phyloP scores from a whole-genome alignment of 306 rosid genomes.

The Rubus idaeus region DNA sequence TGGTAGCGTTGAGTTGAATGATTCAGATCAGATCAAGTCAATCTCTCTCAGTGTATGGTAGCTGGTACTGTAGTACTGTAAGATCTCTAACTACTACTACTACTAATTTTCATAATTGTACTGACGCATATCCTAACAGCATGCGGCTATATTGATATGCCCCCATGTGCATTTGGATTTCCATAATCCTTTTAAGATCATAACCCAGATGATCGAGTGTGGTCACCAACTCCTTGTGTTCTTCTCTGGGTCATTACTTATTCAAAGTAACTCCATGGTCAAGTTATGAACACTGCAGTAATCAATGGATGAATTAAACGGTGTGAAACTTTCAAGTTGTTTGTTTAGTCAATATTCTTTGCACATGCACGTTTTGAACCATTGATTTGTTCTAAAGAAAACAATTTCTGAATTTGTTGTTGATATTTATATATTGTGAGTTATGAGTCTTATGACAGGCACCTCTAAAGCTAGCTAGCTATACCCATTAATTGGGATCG shows the following conservation, averaged over 20 bases:
- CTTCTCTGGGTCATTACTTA: not conserved
- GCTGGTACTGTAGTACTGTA: not conserved
- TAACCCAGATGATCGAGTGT: not conserved
- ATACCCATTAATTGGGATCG: not conserved
- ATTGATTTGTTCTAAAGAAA: not conserved
- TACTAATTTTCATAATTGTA: not conserved
- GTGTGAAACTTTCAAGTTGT: not conserved
- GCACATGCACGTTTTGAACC: not conserved
- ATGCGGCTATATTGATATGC: conserved; percentile 30
- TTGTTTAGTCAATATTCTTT: too few relatives aligned
- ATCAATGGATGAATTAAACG: not conserved
- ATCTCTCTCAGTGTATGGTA: not conserved
- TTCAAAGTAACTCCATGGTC: not conserved
- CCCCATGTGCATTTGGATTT: conserved; percentile 64
- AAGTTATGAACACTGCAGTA: not conserved
- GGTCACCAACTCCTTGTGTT: not conserved
- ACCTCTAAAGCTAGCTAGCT: not conserved
- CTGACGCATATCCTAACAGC: conserved; percentile 6
- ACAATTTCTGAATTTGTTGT: not conserved
- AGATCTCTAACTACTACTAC: conserved; percentile 1
- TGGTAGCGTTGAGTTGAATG: conserved; percentile 6
- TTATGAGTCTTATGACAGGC: not conserved
- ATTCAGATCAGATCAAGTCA: not conserved
- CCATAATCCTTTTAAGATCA: not conserved
- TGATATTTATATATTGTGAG: not conserved